These are phyloP conservation scores for Geotrichum reessii DNA, from an alignment of 1,139 yeast species.

Conservation along the genomic window DNA sequence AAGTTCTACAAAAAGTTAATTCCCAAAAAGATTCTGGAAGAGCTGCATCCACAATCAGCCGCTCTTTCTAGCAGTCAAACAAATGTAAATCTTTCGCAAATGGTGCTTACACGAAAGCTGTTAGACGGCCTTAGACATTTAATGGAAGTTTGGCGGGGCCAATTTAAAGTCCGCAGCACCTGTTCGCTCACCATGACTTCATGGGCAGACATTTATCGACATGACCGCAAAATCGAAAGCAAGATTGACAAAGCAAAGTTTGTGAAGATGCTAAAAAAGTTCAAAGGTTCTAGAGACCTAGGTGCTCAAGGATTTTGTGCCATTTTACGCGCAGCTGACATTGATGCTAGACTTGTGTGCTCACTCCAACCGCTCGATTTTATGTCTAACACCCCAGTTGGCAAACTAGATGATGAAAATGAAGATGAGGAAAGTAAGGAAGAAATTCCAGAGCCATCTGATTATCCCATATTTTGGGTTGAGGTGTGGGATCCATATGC, in stretches of 20 bases:
- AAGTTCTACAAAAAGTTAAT: conserved; percentile 38
- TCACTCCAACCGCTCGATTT: conserved; percentile 90
- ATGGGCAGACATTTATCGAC: conserved; percentile 53
- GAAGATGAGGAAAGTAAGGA: background rate
- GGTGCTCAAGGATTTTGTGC: conserved; percentile 88
- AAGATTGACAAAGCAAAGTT: conserved; percentile 25
- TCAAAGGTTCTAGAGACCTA: conserved; percentile 64
- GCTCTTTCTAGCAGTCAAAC: conserved; percentile 42
- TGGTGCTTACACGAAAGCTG: conserved; percentile 48
- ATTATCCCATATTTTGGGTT: conserved; percentile 80
- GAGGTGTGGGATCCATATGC: conserved; percentile 84
- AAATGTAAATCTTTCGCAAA: conserved; percentile 10
- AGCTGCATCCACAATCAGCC: conserved; percentile 45
- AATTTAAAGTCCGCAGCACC: conserved; percentile 48
- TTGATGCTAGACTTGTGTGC: conserved; percentile 68
- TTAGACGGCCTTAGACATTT: conserved; percentile 68
- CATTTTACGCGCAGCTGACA: conserved; percentile 60
- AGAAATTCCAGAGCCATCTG: conserved; percentile 30
- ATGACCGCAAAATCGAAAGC: conserved; percentile 26
- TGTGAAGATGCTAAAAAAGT: conserved; percentile 22
- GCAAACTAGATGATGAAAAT: conserved; percentile 18
- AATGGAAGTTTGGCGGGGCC: conserved; percentile 55
- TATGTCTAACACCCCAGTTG: conserved; percentile 41
- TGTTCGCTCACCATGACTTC: conserved; percentile 45
- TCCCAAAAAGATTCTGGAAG: conserved; percentile 42